These are phyloP conservation scores for Metschnikowia reukaufii DNA, from an alignment of 805 yeast genomes.

Conservation along the genomic window DNA sequence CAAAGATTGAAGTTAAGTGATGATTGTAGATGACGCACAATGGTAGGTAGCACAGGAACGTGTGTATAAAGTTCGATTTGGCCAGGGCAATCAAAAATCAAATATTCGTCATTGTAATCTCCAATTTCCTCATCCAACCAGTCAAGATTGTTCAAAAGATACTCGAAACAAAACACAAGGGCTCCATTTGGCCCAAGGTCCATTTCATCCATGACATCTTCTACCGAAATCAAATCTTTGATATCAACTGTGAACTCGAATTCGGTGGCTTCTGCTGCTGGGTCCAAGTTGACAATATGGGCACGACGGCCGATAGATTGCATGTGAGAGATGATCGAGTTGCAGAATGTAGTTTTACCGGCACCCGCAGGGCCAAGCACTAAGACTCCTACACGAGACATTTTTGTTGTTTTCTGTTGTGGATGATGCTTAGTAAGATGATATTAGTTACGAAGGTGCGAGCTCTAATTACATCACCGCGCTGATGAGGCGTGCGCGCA, in stretches of 20 bases:
- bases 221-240: constrained; percentile 82
- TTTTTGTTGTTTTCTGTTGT: constrained; percentile 24
- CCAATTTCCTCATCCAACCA: constrained; percentile 98
- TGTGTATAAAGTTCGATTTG: constrained; percentile 95
- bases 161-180: constrained; percentile 88
- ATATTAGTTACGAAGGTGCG: neutral
- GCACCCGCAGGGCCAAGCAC: constrained; percentile 98
- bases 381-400: constrained; percentile 94
- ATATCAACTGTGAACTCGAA: constrained; percentile 92
- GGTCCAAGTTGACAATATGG: constrained; percentile 92
- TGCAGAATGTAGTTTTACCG: constrained; percentile 91
- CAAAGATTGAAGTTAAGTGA: constrained; percentile 83
- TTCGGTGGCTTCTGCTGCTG: constrained; percentile 93
- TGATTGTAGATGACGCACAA: constrained; percentile 79
- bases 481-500: constrained; percentile 18
- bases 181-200: constrained; percentile 96
- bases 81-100: constrained; percentile 96
- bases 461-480: neutral
- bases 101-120: constrained; percentile 89
- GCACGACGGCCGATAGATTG: constrained; percentile 90
- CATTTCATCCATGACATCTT: constrained; percentile 95
- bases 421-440: constrained; percentile 3
- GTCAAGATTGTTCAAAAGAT: constrained; percentile 82
- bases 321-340: constrained; percentile 81
- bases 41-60: constrained; percentile 86